phyloP scores from a whole-genome alignment of 371 early-diverging fungal genomes.

The Haplosporangium sp. region DNA sequence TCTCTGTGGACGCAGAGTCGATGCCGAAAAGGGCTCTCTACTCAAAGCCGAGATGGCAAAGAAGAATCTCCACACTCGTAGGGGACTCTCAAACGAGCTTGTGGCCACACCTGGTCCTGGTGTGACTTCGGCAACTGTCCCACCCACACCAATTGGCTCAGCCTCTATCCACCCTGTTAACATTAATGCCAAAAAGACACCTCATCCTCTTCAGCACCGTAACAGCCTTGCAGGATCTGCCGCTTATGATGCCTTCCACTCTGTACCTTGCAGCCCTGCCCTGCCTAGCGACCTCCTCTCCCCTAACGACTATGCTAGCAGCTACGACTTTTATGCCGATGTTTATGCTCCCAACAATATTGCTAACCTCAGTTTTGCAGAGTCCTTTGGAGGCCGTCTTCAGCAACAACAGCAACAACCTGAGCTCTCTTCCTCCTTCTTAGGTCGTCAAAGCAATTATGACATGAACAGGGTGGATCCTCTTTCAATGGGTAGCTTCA shows the following conservation, averaged over 20 bases:
- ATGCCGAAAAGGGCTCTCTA: constrained; percentile 84
- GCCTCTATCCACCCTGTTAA: constrained; percentile 29
- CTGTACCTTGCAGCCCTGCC: constrained; percentile 63
- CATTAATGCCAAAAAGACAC: constrained; percentile 35
- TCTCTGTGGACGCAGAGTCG: constrained; percentile 88
- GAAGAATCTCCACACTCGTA: constrained; percentile 85
- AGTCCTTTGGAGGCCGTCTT: constrained; percentile 50
- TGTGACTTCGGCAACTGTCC: constrained; percentile 20
- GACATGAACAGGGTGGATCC: constrained; percentile 49
- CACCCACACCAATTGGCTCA: constrained; percentile 37
- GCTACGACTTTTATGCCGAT: constrained; percentile 63
- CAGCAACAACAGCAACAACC: constrained; percentile 36
- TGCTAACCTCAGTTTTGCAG: constrained; percentile 46
- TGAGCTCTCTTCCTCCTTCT: constrained; percentile 46
- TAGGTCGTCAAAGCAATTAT: constrained; percentile 46
- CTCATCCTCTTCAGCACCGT: constrained; percentile 54
- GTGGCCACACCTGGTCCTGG: constrained; percentile 22
- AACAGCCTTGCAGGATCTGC: constrained; percentile 55
- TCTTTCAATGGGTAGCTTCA: constrained; percentile 45
- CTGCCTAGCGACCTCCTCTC: constrained; percentile 67
- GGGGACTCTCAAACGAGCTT: constrained; percentile 48
- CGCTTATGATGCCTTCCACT: constrained; percentile 68
- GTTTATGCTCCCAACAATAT: constrained; percentile 59
- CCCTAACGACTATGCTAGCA: constrained; percentile 65
- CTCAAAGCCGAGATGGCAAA: constrained; percentile 97